Percentiles rank a stretch among this genome's conserved stretches.
Evolutionary conservation across 192 early-diverging fungal genomes (phyloP).

Genomic region (Entrophospora sp.): DNA sequence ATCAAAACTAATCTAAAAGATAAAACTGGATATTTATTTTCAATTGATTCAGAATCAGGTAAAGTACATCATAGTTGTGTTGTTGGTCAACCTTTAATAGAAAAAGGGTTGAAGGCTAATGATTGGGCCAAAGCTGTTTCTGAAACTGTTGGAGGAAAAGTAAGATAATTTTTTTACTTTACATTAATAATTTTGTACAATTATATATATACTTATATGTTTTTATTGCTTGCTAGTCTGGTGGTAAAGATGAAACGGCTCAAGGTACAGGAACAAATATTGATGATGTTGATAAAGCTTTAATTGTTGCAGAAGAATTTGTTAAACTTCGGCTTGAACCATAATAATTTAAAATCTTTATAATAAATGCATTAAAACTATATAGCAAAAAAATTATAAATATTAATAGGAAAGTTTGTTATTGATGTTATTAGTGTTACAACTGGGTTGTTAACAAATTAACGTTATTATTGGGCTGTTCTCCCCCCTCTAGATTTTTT

Average conservation of each 20-base stretch:
- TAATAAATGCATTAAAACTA: too few species aligned
- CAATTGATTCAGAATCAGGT: conserved; percentile 55
- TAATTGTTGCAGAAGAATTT: conserved; percentile 65
- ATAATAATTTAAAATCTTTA: not conserved
- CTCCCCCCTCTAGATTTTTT: too few species aligned
- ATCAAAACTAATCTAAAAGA: conserved; percentile 65
- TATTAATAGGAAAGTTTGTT: too few species aligned
- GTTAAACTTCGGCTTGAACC: conserved; percentile 45
- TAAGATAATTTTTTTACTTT: conserved; percentile 11
- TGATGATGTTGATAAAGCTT: conserved; percentile 60
- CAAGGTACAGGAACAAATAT: conserved; percentile 76
- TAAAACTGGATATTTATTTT: conserved; percentile 84
- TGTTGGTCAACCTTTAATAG: conserved; percentile 67
- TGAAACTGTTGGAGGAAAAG: conserved; percentile 79
- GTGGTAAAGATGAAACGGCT: conserved; percentile 90
- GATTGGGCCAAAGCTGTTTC: conserved; percentile 88
- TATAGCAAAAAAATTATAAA: too few species aligned
- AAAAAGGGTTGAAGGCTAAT: conserved; percentile 76
- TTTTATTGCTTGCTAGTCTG: conserved; percentile 26
- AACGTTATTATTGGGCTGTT: too few species aligned
- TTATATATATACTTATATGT: not conserved
- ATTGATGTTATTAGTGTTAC: too few species aligned
- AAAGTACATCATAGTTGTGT: conserved; percentile 77
- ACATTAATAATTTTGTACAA: not conserved
- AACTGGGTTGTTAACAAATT: too few species aligned